phyloP scores from a whole-genome alignment of 1,284 basidiomycete genomes.

The Apiotrichum montevideense region DNA sequence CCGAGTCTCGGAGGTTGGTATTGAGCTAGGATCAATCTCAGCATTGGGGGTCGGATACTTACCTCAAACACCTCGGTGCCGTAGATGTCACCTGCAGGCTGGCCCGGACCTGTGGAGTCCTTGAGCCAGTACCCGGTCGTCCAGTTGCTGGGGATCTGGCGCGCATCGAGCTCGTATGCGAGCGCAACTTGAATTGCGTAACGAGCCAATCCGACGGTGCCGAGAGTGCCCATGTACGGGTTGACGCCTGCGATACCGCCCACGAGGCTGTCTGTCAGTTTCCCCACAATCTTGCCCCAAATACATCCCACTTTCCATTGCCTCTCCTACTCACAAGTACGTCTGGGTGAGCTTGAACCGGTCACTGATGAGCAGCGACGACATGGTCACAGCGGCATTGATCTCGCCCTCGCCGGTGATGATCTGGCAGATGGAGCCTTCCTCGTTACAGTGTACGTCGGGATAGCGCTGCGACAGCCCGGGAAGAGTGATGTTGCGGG shows the following conservation, averaged over 20 bases:
- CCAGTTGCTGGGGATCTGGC: constrained; percentile 51
- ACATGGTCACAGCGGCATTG: constrained; percentile 50
- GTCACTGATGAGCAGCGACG: constrained; percentile 30
- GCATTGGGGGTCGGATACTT: too few relatives aligned
- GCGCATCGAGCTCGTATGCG: constrained; percentile 51
- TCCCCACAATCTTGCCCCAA: background rate
- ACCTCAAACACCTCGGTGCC: constrained; percentile 53
- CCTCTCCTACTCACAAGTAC: constrained; percentile 46
- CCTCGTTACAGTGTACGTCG: constrained; percentile 47
- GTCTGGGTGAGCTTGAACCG: constrained; percentile 50
- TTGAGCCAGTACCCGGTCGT: constrained; percentile 47
- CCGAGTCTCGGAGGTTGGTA: constrained; percentile 49
- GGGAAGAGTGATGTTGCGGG: constrained; percentile 47
- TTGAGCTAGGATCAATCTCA: constrained; percentile 38
- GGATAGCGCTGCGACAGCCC: constrained; percentile 52
- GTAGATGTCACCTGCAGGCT: constrained; percentile 41
- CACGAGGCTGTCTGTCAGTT: constrained; percentile 25
- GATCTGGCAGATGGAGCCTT: constrained; percentile 48
- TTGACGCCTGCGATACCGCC: constrained; percentile 52
- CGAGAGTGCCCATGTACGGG: constrained; percentile 49
- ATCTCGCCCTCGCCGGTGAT: constrained; percentile 49
- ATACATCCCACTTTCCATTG: too few relatives aligned
- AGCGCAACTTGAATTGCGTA: constrained; percentile 51
- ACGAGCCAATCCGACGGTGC: constrained; percentile 49
- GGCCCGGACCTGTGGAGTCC: constrained; percentile 43